phyloP scores from a whole-genome alignment of 202 grass and related monocot genomes.

The Brachypodium distachyon region DNA sequence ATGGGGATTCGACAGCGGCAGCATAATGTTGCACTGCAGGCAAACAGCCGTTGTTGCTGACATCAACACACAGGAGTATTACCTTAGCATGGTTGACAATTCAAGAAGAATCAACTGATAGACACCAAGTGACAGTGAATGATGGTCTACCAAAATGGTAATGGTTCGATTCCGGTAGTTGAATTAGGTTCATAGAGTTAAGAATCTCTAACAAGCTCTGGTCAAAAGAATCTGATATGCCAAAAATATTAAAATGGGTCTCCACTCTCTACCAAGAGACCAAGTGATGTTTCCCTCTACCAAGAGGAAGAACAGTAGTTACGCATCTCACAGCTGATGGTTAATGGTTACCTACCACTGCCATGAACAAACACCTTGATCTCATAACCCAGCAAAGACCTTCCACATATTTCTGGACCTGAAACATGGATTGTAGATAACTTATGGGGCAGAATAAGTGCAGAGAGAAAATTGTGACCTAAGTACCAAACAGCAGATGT shows the following conservation, averaged over 20 bases:
- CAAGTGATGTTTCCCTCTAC: neutral
- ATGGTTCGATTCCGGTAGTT: neutral
- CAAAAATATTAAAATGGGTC: neutral
- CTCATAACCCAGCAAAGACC: constrained; percentile 95
- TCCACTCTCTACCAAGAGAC: neutral
- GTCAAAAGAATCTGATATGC: neutral
- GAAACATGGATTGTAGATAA: constrained; percentile 20
- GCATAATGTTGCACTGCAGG: neutral
- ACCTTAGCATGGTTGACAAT: neutral
- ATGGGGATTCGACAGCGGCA: constrained; percentile 3
- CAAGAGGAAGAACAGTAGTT: neutral
- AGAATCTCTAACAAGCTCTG: neutral
- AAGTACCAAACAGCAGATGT: neutral
- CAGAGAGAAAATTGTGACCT: neutral
- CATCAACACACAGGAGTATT: neutral
- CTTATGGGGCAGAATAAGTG: neutral
- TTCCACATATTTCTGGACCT: constrained; percentile 93
- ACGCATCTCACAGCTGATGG: neutral
- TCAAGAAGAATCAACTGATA: neutral
- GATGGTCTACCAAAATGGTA: neutral
- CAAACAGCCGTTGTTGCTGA: neutral
- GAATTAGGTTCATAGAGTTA: neutral
- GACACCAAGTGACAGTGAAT: neutral
- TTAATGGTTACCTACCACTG: constrained; percentile 53
- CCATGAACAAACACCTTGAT: constrained; percentile 95